Conservation (phyloP, 2,329 filamentous ascomycete genomes). For the Huntiella savannae region DNA sequence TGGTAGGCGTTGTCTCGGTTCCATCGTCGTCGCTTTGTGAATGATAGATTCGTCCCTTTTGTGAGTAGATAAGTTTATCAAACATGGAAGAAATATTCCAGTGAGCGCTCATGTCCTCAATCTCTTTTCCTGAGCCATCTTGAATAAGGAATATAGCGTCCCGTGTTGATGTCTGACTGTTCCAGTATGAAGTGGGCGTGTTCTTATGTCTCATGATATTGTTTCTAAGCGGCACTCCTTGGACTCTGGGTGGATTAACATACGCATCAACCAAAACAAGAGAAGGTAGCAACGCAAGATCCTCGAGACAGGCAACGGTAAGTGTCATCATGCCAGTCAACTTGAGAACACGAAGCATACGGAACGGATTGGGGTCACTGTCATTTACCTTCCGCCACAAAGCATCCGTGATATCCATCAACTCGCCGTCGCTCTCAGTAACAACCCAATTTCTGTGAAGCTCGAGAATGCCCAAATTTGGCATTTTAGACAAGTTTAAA, state of each 20-base stretch:
- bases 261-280: constrained; percentile 24
- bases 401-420: constrained; percentile 25
- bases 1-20: too few species aligned
- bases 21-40: too few species aligned
- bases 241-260: constrained; percentile 2
- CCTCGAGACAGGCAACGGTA: constrained; percentile 23
- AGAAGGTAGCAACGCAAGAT: constrained; percentile 24
- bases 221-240: too few species aligned
- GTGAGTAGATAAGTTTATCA: too few species aligned
- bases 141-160: too few species aligned
- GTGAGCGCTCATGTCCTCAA: too few species aligned
- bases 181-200: too few species aligned
- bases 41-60: too few species aligned
- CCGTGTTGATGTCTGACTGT: too few species aligned
- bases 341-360: constrained; percentile 26
- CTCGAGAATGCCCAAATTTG: constrained; percentile 29
- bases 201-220: too few species aligned
- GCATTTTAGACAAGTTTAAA: constrained; percentile 22
- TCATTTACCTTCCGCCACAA: constrained; percentile 28
- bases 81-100: too few species aligned
- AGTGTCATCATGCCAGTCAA: constrained; percentile 24
- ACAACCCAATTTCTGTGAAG: constrained; percentile 21
- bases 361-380: constrained; percentile 22
- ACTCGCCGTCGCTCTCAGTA: constrained; percentile 11
- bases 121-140: too few species aligned